These are phyloP conservation scores for Pseudogymnoascus sp. DNA, from an alignment of 2,329 filamentous ascomycete genomes.

Conservation along the genomic window DNA sequence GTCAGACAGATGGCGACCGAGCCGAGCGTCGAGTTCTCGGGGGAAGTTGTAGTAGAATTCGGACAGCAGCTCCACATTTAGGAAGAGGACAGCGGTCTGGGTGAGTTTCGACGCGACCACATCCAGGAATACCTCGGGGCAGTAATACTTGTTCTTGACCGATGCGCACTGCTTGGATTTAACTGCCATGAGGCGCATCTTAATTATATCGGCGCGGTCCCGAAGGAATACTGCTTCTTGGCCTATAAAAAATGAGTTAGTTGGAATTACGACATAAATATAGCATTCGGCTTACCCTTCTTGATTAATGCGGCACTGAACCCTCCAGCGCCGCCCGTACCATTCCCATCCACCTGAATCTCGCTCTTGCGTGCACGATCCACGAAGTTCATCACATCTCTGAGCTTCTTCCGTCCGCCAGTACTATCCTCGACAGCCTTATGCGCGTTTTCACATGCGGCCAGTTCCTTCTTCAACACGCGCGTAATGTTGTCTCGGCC, in stretches of 20 bases:
- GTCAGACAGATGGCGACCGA: conserved; percentile 71
- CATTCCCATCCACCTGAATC: conserved; percentile 74
- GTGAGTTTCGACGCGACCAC: conserved; percentile 92
- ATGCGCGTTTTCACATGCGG: conserved; percentile 71
- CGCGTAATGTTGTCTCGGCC: conserved; percentile 74
- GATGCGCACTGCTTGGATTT: conserved; percentile 83
- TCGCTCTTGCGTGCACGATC: conserved; percentile 85
- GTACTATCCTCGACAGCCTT: conserved; percentile 68
- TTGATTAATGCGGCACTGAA: conserved; percentile 82
- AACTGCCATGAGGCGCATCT: conserved; percentile 78
- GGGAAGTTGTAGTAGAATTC: conserved; percentile 99
- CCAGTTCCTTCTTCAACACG: conserved; percentile 79
- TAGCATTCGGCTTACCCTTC: conserved; percentile 52
- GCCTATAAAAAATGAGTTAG: conserved; percentile 41
- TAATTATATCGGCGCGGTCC: conserved; percentile 81
- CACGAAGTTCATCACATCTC: conserved; percentile 83
- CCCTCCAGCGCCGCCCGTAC: conserved; percentile 77
- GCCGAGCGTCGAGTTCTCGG: conserved; percentile 76
- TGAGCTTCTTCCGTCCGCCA: conserved; percentile 75
- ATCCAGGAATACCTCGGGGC: conserved; percentile 95
- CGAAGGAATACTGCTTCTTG: conserved; percentile 90
- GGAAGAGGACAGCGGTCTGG: conserved; percentile 88
- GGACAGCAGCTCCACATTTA: conserved; percentile 91
- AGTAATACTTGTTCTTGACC: conserved; percentile 88
- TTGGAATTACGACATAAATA: not conserved